phyloP scores from a whole-genome alignment of 2,329 filamentous ascomycete genomes.

The Penicillium digitatum region DNA sequence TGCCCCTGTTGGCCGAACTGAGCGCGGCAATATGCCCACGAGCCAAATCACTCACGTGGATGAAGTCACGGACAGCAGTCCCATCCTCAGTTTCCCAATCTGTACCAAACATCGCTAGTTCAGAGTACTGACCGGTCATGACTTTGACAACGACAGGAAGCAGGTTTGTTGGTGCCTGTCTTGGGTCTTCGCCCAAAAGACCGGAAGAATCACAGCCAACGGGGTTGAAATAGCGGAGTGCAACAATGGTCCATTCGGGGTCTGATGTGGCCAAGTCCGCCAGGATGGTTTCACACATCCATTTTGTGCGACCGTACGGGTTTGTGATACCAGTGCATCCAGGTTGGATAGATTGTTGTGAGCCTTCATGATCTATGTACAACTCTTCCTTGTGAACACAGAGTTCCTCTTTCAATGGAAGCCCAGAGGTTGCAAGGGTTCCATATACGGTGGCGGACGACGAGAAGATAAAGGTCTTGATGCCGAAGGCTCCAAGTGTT shows the following conservation, averaged over 20 bases:
- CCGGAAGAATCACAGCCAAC: constrained; percentile 63
- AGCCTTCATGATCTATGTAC: constrained; percentile 44
- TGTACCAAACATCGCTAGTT: constrained; percentile 59
- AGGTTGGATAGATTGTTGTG: constrained; percentile 42
- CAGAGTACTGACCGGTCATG: constrained; percentile 51
- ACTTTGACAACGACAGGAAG: constrained; percentile 62
- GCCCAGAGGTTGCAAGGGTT: constrained; percentile 48
- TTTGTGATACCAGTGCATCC: constrained; percentile 58
- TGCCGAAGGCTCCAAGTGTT: constrained; percentile 55
- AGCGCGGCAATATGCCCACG: constrained; percentile 61
- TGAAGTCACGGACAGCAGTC: constrained; percentile 64
- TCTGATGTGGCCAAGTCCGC: constrained; percentile 59
- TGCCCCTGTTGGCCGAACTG: constrained; percentile 33
- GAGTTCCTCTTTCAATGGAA: constrained; percentile 54
- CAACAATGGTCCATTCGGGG: constrained; percentile 59
- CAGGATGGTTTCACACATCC: constrained; percentile 64
- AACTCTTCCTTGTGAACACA: constrained; percentile 51
- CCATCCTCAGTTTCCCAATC: constrained; percentile 65
- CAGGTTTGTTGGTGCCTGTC: constrained; percentile 59
- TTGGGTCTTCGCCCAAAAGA: constrained; percentile 61
- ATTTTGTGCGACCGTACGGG: constrained; percentile 64
- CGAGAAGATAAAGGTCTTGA: constrained; percentile 65
- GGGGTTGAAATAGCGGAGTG: constrained; percentile 65
- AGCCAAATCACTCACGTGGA: constrained; percentile 63
- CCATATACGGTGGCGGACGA: constrained; percentile 67